Evolutionary conservation across 2,329 filamentous ascomycete species (phyloP).

Genomic region (Penicillium concentricum): DNA sequence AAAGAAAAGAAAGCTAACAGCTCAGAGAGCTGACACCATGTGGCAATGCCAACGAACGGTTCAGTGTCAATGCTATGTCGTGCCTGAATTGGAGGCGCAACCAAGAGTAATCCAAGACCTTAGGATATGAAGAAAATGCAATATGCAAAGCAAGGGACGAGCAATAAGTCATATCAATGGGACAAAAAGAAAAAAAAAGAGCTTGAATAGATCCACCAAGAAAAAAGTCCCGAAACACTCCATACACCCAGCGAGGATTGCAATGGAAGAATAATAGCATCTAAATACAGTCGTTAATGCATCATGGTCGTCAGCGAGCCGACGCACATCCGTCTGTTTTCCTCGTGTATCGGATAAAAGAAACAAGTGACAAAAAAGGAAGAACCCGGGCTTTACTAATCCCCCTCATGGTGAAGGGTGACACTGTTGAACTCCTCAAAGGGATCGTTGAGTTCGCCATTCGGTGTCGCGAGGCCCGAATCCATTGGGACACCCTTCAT

Average conservation of each 20-base stretch:
- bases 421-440: slow-evolving; percentile 99
- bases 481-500: slow-evolving; percentile 81
- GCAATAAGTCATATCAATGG: background rate
- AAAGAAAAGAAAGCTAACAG: background rate
- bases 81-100: background rate
- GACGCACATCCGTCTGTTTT: slow-evolving; percentile 24
- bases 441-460: slow-evolving; percentile 77
- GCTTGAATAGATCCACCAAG: slow-evolving; percentile 9
- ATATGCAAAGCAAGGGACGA: slow-evolving; percentile 16
- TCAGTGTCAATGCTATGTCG: slow-evolving; percentile 2
- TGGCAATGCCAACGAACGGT: background rate
- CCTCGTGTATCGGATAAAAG: slow-evolving; percentile 14
- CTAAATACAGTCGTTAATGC: slow-evolving; percentile 35
- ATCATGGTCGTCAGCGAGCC: slow-evolving; percentile 34
- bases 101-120: slow-evolving; percentile 8
- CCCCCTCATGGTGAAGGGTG: slow-evolving; percentile 92
- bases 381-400: slow-evolving; percentile 39
- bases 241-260: slow-evolving; percentile 27
- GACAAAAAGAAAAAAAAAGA: slow-evolving; percentile 1
- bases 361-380: slow-evolving; percentile 8
- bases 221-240: slow-evolving; percentile 26
- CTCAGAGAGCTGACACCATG: slow-evolving; percentile 13
- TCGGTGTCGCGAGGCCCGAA: slow-evolving; percentile 80
- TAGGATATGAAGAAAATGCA: slow-evolving; percentile 18
- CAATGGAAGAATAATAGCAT: slow-evolving; percentile 19